Base-by-base conservation (phyloP, 139 green algal genomes). In the Limnomonas spitsbergensis region DNA sequence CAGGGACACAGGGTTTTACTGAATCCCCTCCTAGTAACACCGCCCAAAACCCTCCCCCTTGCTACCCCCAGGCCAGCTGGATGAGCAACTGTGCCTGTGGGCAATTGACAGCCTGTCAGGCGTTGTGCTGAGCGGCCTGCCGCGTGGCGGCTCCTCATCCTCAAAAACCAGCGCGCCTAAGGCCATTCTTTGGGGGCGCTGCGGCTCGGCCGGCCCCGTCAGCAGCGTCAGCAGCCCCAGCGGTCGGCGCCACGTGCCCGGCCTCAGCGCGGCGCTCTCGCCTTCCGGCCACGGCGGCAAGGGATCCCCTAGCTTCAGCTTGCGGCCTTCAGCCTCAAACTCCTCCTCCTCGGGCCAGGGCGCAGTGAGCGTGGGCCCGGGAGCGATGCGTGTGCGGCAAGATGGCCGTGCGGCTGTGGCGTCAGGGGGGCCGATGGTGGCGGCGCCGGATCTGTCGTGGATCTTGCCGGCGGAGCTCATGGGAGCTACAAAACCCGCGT, bases 71-170 rank as follows among this genome's bases (percentile, higher is more conserved):
- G 61, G 42, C 3, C 2, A 66, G 9, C 32, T 80, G 47, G 53
- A 81, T 26, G 86, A 89, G 39, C 69, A 79, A 1, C 73, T 93
- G 81, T 85, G 81, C 37, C 71, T 93, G 40, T 93, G 86, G 86
- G 89, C 83, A 1, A 80, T 93, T 24, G 86, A 91, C 69, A 83
- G 87, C 29, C 78, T 93, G 36, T 66, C 76, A 0, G 79, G 84
- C 7, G 86, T 91, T 1, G 81, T 88, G 40, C 82, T 93, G 38
- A 78, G 69, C 24, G 87, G 85, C n/a, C 69, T 89, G 82, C 37
- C 78, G 0, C 27, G 82, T 9, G 40, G 78, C 47, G 31, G 36
- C 3, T 39, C 78, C 3, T 56, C 69, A 35, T 20, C 56, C 39
- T 66, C 39, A n/a, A 78, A 69, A 47, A 72, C 56, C 2, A 24